These are phyloP conservation scores for Aethionema arabicum DNA, from an alignment of 345 rosid species.

Conservation along the genomic window DNA sequence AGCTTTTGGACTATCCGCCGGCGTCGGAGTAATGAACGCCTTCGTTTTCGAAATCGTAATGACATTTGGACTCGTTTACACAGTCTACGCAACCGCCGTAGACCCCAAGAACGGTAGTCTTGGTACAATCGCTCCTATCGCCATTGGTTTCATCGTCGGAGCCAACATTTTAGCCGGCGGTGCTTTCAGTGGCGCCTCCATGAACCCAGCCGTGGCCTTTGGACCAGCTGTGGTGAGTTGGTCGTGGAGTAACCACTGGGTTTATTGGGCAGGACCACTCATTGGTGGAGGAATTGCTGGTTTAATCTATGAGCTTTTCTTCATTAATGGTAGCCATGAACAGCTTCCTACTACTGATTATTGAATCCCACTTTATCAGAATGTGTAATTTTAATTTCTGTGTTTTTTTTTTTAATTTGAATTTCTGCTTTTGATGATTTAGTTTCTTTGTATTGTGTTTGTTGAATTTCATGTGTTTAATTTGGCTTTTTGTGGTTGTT, in stretches of 20 bases:
- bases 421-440: background rate
- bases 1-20: conserved; percentile 67
- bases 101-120: conserved; percentile 81
- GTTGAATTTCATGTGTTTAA: background rate
- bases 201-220: conserved; percentile 95
- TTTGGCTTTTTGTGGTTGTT: too few relatives aligned
- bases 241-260: conserved; percentile 87
- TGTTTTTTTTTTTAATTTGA: background rate
- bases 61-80: conserved; percentile 91
- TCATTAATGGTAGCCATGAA: conserved; percentile 60
- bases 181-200: conserved; percentile 88
- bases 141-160: conserved; percentile 88
- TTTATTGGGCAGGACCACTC: conserved; percentile 91
- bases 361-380: conserved; percentile 36
- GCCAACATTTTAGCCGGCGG: conserved; percentile 94
- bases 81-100: conserved; percentile 86
- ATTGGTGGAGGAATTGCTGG: conserved; percentile 87
- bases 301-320: conserved; percentile 64
- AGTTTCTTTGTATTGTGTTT: background rate
- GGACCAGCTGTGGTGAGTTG: conserved; percentile 96
- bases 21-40: conserved; percentile 75
- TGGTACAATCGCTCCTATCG: conserved; percentile 74
- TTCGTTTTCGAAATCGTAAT: conserved; percentile 88
- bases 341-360: conserved; percentile 73
- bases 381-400: conserved; percentile 25